These are phyloP conservation scores for Hanseniaspora pseudoguilliermondii DNA, from an alignment of 805 yeast genomes.

Conservation along the genomic window DNA sequence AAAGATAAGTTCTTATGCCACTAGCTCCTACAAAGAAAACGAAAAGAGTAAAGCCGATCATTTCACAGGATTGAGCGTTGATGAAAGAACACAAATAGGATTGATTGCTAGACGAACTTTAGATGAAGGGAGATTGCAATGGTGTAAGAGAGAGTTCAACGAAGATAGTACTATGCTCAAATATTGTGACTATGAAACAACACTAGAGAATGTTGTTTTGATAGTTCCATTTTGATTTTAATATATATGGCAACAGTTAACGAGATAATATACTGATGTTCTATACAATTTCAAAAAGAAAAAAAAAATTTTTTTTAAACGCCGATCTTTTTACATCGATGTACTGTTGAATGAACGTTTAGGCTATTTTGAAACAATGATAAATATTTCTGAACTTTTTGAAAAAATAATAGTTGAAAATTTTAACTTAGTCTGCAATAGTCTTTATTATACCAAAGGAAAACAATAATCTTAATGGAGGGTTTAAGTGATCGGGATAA, in stretches of 20 bases:
- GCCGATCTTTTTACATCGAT: neutral
- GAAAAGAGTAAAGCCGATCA: slow-evolving; percentile 35
- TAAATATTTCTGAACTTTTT: neutral
- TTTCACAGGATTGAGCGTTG: slow-evolving; percentile 33
- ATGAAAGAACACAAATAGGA: slow-evolving; percentile 50
- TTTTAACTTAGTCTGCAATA: neutral
- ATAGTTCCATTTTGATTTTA: slow-evolving; percentile 14
- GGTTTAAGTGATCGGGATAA: neutral
- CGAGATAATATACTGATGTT: too few species aligned
- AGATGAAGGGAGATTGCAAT: slow-evolving; percentile 50
- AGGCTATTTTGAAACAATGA: too few species aligned
- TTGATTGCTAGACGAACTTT: slow-evolving; percentile 55
- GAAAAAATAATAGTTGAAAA: neutral
- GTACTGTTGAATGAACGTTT: too few species aligned
- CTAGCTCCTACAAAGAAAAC: slow-evolving; percentile 46
- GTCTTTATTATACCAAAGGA: neutral
- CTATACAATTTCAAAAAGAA: too few species aligned
- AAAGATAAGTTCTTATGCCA: slow-evolving; percentile 80
- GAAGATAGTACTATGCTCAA: slow-evolving; percentile 32
- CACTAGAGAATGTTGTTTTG: slow-evolving; percentile 61
- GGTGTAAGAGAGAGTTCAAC: slow-evolving; percentile 2
- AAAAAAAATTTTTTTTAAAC: too few species aligned
- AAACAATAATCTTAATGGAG: neutral
- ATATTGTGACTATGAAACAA: slow-evolving; percentile 45
- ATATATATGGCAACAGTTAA: neutral